Conservation (phyloP, 2,329 filamentous ascomycete genomes). For the Iodosphaeria phyllophila region DNA sequence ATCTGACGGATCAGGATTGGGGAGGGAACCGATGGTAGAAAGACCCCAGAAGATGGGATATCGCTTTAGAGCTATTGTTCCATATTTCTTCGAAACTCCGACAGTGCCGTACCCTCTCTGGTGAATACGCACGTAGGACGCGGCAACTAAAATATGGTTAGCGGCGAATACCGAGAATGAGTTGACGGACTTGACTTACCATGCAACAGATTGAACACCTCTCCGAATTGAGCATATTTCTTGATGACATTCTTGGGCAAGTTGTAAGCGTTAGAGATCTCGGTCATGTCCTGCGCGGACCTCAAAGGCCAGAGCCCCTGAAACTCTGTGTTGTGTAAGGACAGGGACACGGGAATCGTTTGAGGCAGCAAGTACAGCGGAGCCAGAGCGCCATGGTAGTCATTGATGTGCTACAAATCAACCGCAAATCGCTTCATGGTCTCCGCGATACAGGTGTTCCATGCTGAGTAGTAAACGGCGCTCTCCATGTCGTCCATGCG, state of each 20-base stretch:
- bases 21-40: conserved; percentile 40
- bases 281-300: conserved; percentile 37
- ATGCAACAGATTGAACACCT: conserved; percentile 50
- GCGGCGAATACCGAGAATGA: too few relatives aligned
- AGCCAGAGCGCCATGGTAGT: conserved; percentile 44
- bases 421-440: conserved; percentile 41
- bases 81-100: conserved; percentile 50
- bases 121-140: conserved; percentile 45
- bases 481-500: conserved; percentile 52
- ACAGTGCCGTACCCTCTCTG: conserved; percentile 51
- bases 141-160: too few relatives aligned
- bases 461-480: conserved; percentile 50
- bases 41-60: conserved; percentile 55
- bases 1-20: conserved; percentile 47
- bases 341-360: conserved; percentile 41
- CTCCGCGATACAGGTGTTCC: conserved; percentile 52
- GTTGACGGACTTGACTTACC: too few relatives aligned
- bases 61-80: conserved; percentile 43
- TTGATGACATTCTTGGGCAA: conserved; percentile 34
- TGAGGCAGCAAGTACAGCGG: conserved; percentile 45
- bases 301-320: conserved; percentile 52
- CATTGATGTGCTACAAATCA: conserved; percentile 49
- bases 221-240: conserved; percentile 47
- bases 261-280: conserved; percentile 48
- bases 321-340: conserved; percentile 51